Evolutionary conservation across 495 filamentous ascomycete genomes (phyloP).

Genomic region (Xylaria acuta): DNA sequence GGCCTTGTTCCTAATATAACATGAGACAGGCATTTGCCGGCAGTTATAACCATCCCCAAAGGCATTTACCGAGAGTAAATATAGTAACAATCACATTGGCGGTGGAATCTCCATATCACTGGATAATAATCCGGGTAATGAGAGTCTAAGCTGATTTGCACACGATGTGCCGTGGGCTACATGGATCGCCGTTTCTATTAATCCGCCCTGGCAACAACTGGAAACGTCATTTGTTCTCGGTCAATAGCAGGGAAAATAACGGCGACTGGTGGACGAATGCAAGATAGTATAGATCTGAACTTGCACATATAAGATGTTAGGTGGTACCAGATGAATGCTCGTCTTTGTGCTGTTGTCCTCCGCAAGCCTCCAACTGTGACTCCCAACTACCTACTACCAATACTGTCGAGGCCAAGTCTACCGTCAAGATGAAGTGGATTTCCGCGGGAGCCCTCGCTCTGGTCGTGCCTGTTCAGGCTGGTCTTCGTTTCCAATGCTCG

Average conservation of each 20-base stretch:
- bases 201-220: slow-evolving; percentile 1
- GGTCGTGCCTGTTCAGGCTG: slow-evolving; percentile 50
- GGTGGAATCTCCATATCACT: slow-evolving; percentile 16
- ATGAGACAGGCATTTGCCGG: slow-evolving; percentile 13
- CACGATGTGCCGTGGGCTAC: slow-evolving; percentile 22
- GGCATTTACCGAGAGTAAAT: slow-evolving; percentile 18
- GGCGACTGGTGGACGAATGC: background rate
- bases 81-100: slow-evolving; percentile 10
- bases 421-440: slow-evolving; percentile 53
- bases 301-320: slow-evolving; percentile 11
- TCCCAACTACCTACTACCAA: background rate
- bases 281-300: background rate
- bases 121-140: slow-evolving; percentile 26
- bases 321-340: background rate
- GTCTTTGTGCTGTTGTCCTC: background rate
- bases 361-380: background rate
- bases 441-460: slow-evolving; percentile 44
- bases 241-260: background rate
- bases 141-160: slow-evolving; percentile 22
- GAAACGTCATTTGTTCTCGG: background rate
- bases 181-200: slow-evolving; percentile 19
- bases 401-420: background rate
- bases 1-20: background rate
- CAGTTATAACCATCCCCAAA: background rate
- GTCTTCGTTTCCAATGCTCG: slow-evolving; percentile 58